Evolutionary conservation across 2,329 filamentous ascomycete species (phyloP), one percentile per base, ranked within the genome.

Genomic region (Colletotrichum tropicicola): DNA sequence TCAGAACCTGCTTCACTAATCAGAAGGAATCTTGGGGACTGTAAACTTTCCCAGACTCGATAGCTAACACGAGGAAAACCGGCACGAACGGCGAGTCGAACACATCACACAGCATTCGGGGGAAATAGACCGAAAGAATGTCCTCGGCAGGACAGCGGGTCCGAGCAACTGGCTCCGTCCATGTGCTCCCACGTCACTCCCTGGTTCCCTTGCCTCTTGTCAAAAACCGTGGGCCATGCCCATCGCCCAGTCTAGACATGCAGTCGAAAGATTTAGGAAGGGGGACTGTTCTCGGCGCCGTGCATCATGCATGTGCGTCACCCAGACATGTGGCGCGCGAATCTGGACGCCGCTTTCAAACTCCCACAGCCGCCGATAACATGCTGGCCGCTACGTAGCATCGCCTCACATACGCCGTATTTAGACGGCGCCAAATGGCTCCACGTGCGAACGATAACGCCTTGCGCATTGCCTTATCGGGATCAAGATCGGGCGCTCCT

Each of bases 271-370:
- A 15, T 19, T 6, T 43, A 10, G 23, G 9, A 21, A 45, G 12
- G 19, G 10, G 25, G 5, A 23, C 48, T 48, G 27, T 60, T 60
- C 56, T 3, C 61, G 48, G 56, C 56, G 48, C 27, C 43, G 12
- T 65, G 56, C 55, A 60, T 51, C 25, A 54, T 60, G 32, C 61
- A 54, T 10, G 41, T 60, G 56, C 41, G 25, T 64, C 47, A 64
- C 49, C 48, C 6, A 35, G 41, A 48, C 30, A 47, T 25, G 54
- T 41, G 17, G 39, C 37, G 55, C 47, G 39, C 47, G 19, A 19
- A 47, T 53, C 60, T 9, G 37, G 25, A 32, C 47, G 56, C 55
- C 35, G 9, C 35, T 21, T 30, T 12, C 3, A 30, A n/a, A 35
- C n/a, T n/a, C n/a, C n/a, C n/a, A n/a, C n/a, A n/a, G n/a, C n/a